Conservation (phyloP, 345 rosid genomes). For the Camelina laxa region DNA sequence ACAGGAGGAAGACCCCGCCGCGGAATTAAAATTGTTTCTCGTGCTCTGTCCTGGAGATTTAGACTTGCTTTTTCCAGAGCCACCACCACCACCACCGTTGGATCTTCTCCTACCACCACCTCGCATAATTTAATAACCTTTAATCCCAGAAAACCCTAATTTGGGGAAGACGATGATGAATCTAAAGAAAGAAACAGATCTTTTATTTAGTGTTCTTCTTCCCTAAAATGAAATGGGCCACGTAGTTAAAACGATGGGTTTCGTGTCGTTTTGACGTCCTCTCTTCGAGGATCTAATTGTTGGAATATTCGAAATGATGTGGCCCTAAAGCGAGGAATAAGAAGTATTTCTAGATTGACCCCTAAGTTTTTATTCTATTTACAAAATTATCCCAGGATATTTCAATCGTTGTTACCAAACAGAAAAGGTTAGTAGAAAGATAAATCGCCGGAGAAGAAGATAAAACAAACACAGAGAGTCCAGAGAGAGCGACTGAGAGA, state of each 20-base stretch:
- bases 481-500: neutral
- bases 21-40: conserved; percentile 35
- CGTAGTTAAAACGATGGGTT: conserved; percentile 30
- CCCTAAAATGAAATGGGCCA: conserved; percentile 9
- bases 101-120: conserved; percentile 61
- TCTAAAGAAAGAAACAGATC: neutral
- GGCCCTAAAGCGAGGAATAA: conserved; percentile 1
- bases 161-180: conserved; percentile 28
- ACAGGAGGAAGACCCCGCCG: conserved; percentile 43
- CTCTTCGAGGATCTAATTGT: conserved; percentile 18
- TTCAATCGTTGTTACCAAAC: conserved; percentile 25
- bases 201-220: conserved; percentile 5
- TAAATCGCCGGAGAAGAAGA: conserved; percentile 26
- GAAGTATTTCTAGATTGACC: neutral
- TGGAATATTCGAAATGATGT: conserved; percentile 37
- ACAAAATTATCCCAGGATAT: neutral
- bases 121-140: conserved; percentile 49
- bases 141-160: conserved; percentile 33
- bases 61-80: conserved; percentile 37
- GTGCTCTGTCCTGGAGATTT: conserved; percentile 43
- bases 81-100: conserved; percentile 39
- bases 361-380: neutral
- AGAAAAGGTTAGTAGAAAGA: neutral
- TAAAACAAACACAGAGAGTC: neutral
- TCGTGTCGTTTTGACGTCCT: conserved; percentile 27